Evolutionary conservation across 192 early-diverging fungal genomes (phyloP), one percentile per base, ranked within the genome.

Genomic region (Mortierella hygrophila): DNA sequence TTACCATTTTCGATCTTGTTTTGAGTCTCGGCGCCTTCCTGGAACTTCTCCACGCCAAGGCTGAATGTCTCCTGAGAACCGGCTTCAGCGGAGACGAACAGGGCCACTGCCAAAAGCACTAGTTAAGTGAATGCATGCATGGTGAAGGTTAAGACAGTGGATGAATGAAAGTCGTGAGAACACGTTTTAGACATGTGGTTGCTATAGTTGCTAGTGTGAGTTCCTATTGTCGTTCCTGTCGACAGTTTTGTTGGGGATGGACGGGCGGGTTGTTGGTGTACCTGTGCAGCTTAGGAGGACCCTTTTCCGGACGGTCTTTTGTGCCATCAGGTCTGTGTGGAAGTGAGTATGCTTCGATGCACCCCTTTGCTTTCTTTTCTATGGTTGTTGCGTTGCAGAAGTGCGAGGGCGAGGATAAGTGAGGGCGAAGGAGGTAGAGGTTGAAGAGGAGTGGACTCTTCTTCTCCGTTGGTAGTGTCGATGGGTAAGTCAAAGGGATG

Each of bases 211-310:
- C 21, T 1, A 32, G 73, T 13, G 11, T 37, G 32, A 35, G 32
- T 32, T 73, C 21, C 72, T n/a, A 2, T 26, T 47, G 23, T n/a
- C 20, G 9, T 49, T 49, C 23, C 37, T 49, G 46, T 20, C 54
- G 20, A 38, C 49, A 49, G 13, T 47, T 73, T 21, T 73, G 40
- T 32, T 32, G 72, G 11, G 49, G 49, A 18, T 47, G 21, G 42
- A 3, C 6, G 6, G n/a, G 57, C 23, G 57, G 38, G 6, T 46
- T 46, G 44, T 32, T 65, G 26, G 2, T 52, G 65, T 85, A 80
- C 83, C 68, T 77, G 83, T 85, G 60, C 77, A 85, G 42, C 77
- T 75, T n/a, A 85, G 60, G 9, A 85, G 54, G 69, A 49, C 78
- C 68, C 75, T 74, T 80, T 76, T 79, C 78, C 78, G 68, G n/a